Evolutionary conservation across 768 basidiomycete genomes (phyloP).

Genomic region (Podaxis sp.): DNA sequence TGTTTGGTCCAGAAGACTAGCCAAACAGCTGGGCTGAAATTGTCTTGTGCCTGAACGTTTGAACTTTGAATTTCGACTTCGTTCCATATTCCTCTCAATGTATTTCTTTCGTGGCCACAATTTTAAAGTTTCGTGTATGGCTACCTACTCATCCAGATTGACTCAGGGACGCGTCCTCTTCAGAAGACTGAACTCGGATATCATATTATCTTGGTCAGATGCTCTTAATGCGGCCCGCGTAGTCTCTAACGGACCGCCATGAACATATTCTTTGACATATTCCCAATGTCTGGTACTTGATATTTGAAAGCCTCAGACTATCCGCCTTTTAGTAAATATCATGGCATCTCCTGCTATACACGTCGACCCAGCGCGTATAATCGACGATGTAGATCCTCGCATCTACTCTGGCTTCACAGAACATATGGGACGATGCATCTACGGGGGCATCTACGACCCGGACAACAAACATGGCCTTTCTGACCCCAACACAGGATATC

Average conservation of each 20-base stretch:
- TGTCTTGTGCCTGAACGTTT: too few species aligned
- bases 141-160: too few species aligned
- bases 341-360: constrained; percentile 30
- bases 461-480: constrained; percentile 33
- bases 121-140: too few species aligned
- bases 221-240: neutral
- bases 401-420: constrained; percentile 66
- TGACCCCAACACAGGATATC: constrained; percentile 42
- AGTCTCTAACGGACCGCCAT: neutral
- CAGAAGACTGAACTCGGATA: too few species aligned
- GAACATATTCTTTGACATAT: neutral
- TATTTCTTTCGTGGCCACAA: too few species aligned
- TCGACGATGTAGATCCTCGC: constrained; percentile 44
- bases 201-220: neutral
- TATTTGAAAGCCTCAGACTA: neutral
- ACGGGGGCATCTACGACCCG: constrained; percentile 47
- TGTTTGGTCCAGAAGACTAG: too few species aligned
- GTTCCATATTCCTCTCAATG: too few species aligned
- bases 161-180: too few species aligned
- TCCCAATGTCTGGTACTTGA: neutral
- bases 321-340: neutral
- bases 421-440: constrained; percentile 58
- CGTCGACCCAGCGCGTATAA: constrained; percentile 41
- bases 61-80: too few species aligned
- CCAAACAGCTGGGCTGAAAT: too few species aligned